Conservation (phyloP, 1,139 yeast species). For the Diutina sp. region DNA sequence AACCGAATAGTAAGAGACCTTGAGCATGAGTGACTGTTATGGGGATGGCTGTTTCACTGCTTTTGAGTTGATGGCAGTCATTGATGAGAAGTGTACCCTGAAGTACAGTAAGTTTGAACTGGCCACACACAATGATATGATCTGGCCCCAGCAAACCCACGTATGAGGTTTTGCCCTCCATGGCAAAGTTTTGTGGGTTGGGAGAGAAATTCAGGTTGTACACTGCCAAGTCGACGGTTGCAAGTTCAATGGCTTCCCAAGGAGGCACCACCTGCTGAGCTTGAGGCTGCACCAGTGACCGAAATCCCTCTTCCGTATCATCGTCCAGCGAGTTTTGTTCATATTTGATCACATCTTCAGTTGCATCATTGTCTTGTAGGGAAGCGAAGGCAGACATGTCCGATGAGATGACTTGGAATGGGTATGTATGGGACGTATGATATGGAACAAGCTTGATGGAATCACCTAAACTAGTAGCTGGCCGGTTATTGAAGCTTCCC, state of each 20-base stretch:
- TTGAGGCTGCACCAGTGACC: background rate
- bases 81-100: background rate
- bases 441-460: no score
- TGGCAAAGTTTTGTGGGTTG: background rate
- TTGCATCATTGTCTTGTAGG: background rate
- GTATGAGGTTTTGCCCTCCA: background rate
- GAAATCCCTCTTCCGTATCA: background rate
- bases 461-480: background rate
- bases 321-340: background rate
- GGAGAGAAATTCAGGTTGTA: background rate
- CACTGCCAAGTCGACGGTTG: background rate
- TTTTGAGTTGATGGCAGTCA: background rate
- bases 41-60: background rate
- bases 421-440: background rate
- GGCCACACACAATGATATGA: background rate
- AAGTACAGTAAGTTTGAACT: background rate
- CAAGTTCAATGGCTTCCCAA: background rate
- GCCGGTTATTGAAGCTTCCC: background rate
- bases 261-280: background rate
- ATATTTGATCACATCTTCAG: background rate
- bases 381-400: constrained; percentile 1
- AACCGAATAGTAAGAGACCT: background rate
- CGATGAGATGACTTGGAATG: background rate
- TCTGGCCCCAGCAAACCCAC: background rate
- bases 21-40: background rate